Evolutionary conservation across 2,329 filamentous ascomycete species (phyloP).

Genomic region (Stagonosporopsis tanaceti): DNA sequence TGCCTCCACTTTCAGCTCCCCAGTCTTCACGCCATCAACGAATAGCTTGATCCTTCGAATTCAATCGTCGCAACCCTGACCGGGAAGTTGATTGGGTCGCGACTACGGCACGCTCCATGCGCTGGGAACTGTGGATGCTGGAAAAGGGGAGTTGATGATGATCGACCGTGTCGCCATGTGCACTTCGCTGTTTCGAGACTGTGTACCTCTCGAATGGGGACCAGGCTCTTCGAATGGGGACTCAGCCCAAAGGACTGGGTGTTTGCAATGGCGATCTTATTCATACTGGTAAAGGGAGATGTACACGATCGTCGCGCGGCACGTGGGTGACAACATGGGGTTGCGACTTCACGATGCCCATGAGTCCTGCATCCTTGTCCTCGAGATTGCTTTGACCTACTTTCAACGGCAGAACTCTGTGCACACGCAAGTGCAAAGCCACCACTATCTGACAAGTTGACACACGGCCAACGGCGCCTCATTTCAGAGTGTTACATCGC

Average conservation of each 20-base stretch:
- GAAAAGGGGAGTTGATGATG: slow-evolving; percentile 20
- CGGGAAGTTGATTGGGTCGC: slow-evolving; percentile 9
- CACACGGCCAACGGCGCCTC: slow-evolving; percentile 24
- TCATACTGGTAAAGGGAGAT: slow-evolving; percentile 17
- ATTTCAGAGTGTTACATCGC: slow-evolving; percentile 32
- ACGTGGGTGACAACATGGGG: slow-evolving; percentile 18
- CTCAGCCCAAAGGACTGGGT: slow-evolving; percentile 13
- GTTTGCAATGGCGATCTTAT: slow-evolving; percentile 21
- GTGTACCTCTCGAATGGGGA: slow-evolving; percentile 20
- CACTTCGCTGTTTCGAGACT: slow-evolving; percentile 21
- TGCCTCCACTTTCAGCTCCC: slow-evolving; percentile 12
- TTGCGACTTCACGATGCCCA: slow-evolving; percentile 6
- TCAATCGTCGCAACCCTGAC: not conserved
- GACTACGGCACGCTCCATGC: slow-evolving; percentile 11
- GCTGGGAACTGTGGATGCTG: slow-evolving; percentile 7
- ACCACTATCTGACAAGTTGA: slow-evolving; percentile 21
- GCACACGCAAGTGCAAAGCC: slow-evolving; percentile 22
- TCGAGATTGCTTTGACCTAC: slow-evolving; percentile 4
- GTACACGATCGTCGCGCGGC: slow-evolving; percentile 16
- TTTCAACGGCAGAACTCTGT: slow-evolving; percentile 18
- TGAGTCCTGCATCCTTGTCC: slow-evolving; percentile 7
- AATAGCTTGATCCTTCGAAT: slow-evolving; percentile 10
- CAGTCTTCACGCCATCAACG: slow-evolving; percentile 10
- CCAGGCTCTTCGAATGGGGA: slow-evolving; percentile 15
- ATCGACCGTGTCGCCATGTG: slow-evolving; percentile 23